Percentiles rank a stretch among this genome's conserved stretches.
phyloP scores from a whole-genome alignment of 495 filamentous ascomycete species.

The Neohortaea acidophila region DNA sequence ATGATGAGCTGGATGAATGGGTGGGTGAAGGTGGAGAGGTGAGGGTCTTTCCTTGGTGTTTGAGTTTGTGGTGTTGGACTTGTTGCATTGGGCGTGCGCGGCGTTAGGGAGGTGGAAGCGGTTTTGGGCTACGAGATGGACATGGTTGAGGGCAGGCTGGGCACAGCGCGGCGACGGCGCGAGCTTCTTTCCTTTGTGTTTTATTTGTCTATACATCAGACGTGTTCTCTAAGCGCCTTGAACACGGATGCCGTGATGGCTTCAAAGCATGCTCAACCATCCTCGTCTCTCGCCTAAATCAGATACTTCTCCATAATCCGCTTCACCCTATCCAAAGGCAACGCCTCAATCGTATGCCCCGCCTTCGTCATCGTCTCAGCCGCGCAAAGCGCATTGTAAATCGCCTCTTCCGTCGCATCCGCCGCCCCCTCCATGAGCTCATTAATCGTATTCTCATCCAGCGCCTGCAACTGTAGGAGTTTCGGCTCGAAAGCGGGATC shows the following conservation, averaged over 20 bases:
- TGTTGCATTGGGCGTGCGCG: too few relatives aligned
- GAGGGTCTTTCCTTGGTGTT: too few relatives aligned
- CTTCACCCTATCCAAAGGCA: constrained; percentile 33
- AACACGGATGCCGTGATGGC: too few relatives aligned
- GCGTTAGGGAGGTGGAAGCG: too few relatives aligned
- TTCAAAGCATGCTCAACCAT: too few relatives aligned
- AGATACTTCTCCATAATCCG: constrained; percentile 33
- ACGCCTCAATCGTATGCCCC: constrained; percentile 28
- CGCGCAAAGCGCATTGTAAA: constrained; percentile 35
- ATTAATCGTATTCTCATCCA: constrained; percentile 37
- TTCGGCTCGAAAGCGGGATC: constrained; percentile 22
- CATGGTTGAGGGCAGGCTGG: too few relatives aligned
- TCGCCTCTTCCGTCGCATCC: constrained; percentile 38
- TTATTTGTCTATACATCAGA: too few relatives aligned
- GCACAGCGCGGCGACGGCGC: too few relatives aligned
- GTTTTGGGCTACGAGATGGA: too few relatives aligned
- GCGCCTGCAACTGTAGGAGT: constrained; percentile 25
- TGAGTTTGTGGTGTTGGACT: too few relatives aligned
- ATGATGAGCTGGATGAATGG: constrained; percentile 92
- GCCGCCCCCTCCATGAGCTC: constrained; percentile 35
- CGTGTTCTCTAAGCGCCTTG: too few relatives aligned
- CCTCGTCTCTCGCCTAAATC: constrained; percentile 8
- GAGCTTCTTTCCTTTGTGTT: too few relatives aligned
- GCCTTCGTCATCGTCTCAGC: constrained; percentile 33
- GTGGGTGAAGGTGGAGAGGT: constrained; percentile 44